Evolutionary conservation across 2,329 filamentous ascomycete species (phyloP).

Genomic region (Phialocephala subalpina): DNA sequence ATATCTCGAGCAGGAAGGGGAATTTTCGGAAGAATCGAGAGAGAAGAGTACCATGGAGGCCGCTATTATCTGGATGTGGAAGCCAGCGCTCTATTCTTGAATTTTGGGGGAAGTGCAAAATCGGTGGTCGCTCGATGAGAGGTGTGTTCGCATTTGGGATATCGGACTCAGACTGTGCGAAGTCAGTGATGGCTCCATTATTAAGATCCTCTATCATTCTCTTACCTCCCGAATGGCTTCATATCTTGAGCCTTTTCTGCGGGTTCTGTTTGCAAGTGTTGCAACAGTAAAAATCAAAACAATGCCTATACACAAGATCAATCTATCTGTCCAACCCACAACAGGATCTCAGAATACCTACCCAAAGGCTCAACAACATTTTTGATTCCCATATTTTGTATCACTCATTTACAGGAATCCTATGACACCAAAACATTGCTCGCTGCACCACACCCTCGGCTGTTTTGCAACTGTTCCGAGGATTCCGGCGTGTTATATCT

Average conservation of each 20-base stretch:
- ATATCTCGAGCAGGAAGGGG: slow-evolving; percentile 1
- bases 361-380: background rate
- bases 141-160: background rate
- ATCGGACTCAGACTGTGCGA: background rate
- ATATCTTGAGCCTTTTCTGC: background rate
- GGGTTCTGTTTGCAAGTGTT: background rate
- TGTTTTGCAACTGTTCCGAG: no score
- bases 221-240: background rate
- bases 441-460: no score
- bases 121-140: background rate
- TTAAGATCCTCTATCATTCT: background rate
- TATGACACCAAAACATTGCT: background rate
- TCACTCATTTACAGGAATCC: background rate
- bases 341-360: background rate
- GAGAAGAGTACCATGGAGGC: background rate
- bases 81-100: background rate
- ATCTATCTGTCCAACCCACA: background rate
- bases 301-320: background rate
- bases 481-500: background rate
- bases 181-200: background rate
- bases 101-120: background rate
- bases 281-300: background rate
- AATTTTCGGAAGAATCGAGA: background rate
- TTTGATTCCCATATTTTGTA: background rate
- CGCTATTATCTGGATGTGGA: background rate